Evolutionary conservation across 2,329 filamentous ascomycete species (phyloP).

Genomic region (Xylariales sp.): DNA sequence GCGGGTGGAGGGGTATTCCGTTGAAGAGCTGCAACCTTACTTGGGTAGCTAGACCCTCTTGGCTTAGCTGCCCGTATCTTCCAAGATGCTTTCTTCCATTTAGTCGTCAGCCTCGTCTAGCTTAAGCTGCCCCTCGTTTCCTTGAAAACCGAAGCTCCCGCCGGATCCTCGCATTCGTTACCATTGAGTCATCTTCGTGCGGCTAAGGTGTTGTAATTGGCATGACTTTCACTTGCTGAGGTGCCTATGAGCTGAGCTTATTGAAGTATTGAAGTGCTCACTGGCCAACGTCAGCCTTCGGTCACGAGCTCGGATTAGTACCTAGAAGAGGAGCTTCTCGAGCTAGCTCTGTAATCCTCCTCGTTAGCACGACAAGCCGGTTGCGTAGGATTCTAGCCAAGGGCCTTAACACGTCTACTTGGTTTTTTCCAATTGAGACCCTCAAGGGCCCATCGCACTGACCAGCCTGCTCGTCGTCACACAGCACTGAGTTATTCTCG

Average conservation of each 20-base stretch:
- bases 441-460: background rate
- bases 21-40: conserved; percentile 34
- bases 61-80: conserved; percentile 27
- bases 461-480: background rate
- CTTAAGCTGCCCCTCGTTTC: conserved; percentile 21
- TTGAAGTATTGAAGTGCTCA: background rate
- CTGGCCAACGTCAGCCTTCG: conserved; percentile 12
- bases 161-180: conserved; percentile 27
- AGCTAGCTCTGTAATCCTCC: background rate
- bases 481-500: conserved; percentile 13
- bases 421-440: background rate
- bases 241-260: conserved; percentile 7
- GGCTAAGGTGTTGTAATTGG: conserved; percentile 19
- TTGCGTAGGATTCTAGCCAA: conserved; percentile 5
- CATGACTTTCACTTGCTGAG: conserved; percentile 25
- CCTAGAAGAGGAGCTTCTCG: conserved; percentile 4
- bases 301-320: conserved; percentile 9
- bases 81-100: conserved; percentile 20
- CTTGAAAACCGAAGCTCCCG: conserved; percentile 11
- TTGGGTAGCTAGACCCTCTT: conserved; percentile 26
- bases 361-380: conserved; percentile 16
- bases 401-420: conserved; percentile 1
- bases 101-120: conserved; percentile 37
- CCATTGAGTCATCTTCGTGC: conserved; percentile 14
- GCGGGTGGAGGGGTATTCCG: conserved; percentile 41